Conservation (phyloP, 2,329 filamentous ascomycete species). For the Talaromyces albobiverticillius region DNA sequence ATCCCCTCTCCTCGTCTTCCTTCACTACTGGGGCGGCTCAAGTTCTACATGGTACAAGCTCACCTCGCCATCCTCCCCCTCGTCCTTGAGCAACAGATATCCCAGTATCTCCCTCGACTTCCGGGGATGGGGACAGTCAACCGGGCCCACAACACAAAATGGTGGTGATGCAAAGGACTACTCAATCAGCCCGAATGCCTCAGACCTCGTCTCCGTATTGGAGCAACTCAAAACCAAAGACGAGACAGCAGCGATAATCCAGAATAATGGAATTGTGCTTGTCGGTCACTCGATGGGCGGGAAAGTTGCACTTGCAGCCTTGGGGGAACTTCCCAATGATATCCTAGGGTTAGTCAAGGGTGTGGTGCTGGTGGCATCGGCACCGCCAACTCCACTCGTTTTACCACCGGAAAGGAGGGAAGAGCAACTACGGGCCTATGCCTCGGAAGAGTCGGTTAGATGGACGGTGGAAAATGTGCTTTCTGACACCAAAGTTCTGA, state of each 20-base stretch:
- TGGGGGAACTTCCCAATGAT: neutral
- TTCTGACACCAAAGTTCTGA: slow-evolving; percentile 17
- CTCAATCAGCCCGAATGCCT: slow-evolving; percentile 21
- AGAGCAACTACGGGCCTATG: slow-evolving; percentile 35
- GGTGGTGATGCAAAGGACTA: slow-evolving; percentile 21
- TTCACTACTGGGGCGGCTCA: slow-evolving; percentile 41
- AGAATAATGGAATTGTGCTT: slow-evolving; percentile 28
- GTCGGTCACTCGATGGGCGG: slow-evolving; percentile 42
- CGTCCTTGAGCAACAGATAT: slow-evolving; percentile 18
- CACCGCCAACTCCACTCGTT: slow-evolving; percentile 30
- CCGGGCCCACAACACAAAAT: slow-evolving; percentile 24
- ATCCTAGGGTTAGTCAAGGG: slow-evolving; percentile 23
- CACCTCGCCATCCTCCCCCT: slow-evolving; percentile 19
- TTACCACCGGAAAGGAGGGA: slow-evolving; percentile 32
- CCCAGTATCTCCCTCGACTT: slow-evolving; percentile 31
- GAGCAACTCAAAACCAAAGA: slow-evolving; percentile 14
- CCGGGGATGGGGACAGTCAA: slow-evolving; percentile 38
- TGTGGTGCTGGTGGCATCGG: slow-evolving; percentile 33
- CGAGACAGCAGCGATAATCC: slow-evolving; percentile 23
- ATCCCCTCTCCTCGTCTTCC: slow-evolving; percentile 27
- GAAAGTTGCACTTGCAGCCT: slow-evolving; percentile 31
- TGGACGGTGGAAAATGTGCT: slow-evolving; percentile 35
- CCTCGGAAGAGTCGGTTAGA: slow-evolving; percentile 23
- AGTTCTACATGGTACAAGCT: slow-evolving; percentile 31
- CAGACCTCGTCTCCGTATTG: slow-evolving; percentile 18